Percentiles rank a stretch among this genome's conserved stretches.
phyloP scores from a whole-genome alignment of 768 basidiomycete species.

The Gautieria morchelliformis region DNA sequence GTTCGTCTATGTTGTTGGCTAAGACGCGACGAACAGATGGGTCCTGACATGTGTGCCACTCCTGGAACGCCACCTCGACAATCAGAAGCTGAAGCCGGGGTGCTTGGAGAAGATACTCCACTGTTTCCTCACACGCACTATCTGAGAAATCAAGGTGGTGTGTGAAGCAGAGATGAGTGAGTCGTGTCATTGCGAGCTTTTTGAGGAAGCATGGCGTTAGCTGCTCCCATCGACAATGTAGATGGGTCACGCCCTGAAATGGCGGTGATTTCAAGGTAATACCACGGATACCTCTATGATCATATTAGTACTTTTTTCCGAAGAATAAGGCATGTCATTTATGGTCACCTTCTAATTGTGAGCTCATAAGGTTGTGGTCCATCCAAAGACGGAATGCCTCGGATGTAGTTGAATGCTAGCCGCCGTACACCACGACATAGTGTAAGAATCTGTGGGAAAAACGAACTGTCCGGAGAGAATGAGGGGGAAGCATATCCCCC shows the following conservation, averaged over 20 bases:
- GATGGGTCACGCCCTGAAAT: background rate
- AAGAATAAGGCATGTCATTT: background rate
- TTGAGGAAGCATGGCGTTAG: background rate
- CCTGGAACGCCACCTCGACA: conserved; percentile 1
- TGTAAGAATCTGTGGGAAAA: background rate
- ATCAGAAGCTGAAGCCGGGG: conserved; percentile 4
- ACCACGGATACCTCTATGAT: conserved; percentile 1
- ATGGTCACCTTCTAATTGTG: background rate
- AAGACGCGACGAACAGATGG: background rate
- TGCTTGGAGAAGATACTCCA: background rate
- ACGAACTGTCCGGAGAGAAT: background rate
- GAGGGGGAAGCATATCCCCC: background rate
- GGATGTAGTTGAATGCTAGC: conserved; percentile 4
- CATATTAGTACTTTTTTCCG: background rate
- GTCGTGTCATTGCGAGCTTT: background rate
- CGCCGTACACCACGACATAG: background rate
- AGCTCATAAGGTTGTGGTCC: conserved; percentile 2
- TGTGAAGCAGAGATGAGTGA: conserved; percentile 8
- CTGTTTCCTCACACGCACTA: background rate
- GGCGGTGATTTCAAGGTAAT: background rate
- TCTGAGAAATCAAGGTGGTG: conserved; percentile 2
- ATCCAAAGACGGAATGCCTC: conserved; percentile 2
- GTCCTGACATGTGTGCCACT: background rate
- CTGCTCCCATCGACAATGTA: conserved; percentile 7
- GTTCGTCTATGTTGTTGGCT: background rate